Percentiles rank a stretch among this genome's conserved stretches.
These are phyloP conservation scores for Graphilbum fragrans DNA, from an alignment of 2,329 filamentous ascomycete species.

Conservation along the genomic window DNA sequence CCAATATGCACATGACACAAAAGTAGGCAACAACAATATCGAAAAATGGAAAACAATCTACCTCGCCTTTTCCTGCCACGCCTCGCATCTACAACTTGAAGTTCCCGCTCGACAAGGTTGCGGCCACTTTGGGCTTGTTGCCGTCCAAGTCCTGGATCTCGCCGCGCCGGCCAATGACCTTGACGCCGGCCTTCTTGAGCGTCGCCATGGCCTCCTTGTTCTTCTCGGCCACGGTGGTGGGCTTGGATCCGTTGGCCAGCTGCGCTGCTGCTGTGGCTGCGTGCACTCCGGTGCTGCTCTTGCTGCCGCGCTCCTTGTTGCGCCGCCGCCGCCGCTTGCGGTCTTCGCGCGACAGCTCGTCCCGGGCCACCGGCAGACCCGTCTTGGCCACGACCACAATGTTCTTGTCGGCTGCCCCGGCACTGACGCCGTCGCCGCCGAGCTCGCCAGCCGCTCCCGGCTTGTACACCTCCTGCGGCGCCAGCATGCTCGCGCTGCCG, in stretches of 20 bases:
- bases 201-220: slow-evolving; percentile 30
- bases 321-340: slow-evolving; percentile 64
- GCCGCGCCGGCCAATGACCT: slow-evolving; percentile 83
- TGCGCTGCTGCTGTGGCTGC: slow-evolving; percentile 22
- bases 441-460: slow-evolving; percentile 60
- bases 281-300: slow-evolving; percentile 38
- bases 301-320: slow-evolving; percentile 75
- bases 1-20: too few species aligned
- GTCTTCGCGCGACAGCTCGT: slow-evolving; percentile 83
- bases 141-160: slow-evolving; percentile 76
- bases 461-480: slow-evolving; percentile 88
- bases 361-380: slow-evolving; percentile 64
- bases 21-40: too few species aligned
- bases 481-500: slow-evolving; percentile 61
- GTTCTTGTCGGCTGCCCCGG: slow-evolving; percentile 3
- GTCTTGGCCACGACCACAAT: slow-evolving; percentile 61
- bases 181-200: slow-evolving; percentile 61
- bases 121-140: slow-evolving; percentile 51
- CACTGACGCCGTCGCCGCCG: background rate
- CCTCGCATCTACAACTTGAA: slow-evolving; percentile 43
- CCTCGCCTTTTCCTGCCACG: background rate
- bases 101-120: slow-evolving; percentile 38
- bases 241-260: slow-evolving; percentile 13
- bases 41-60: background rate
- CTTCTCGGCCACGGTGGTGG: slow-evolving; percentile 25